These are phyloP conservation scores for Blepharisma japonicum DNA, from an alignment of 73 alveolate genomes.

Conservation along the genomic window DNA sequence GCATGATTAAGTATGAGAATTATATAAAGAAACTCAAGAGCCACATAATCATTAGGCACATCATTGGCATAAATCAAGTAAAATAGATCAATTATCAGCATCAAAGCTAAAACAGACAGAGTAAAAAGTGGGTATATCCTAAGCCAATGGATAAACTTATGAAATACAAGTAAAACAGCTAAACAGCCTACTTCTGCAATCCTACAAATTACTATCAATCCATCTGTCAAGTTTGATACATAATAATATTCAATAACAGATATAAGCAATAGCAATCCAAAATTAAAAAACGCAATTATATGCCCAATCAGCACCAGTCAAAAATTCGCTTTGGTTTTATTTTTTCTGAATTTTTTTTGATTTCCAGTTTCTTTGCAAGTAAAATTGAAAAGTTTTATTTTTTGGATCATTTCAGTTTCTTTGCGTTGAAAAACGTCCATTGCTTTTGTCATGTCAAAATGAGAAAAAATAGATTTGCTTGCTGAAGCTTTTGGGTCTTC, in stretches of 20 bases:
- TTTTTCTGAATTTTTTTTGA: not conserved
- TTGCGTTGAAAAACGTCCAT: not conserved
- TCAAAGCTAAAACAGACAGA: not conserved
- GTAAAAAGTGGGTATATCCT: not conserved
- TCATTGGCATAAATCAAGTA: not conserved
- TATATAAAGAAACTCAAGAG: not conserved
- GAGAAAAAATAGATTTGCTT: no score
- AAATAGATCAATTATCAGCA: slow-evolving; percentile 1
- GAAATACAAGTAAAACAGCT: no score
- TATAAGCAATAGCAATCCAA: not conserved
- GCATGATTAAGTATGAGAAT: slow-evolving; percentile 4
- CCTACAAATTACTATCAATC: no score
- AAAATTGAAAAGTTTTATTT: not conserved
- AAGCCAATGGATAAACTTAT: no score
- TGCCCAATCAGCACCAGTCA: not conserved
- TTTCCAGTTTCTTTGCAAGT: not conserved
- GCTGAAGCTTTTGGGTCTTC: no score
- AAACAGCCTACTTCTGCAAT: no score
- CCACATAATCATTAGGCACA: not conserved
- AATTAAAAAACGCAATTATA: not conserved
- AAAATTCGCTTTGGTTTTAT: not conserved
- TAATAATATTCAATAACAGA: not conserved
- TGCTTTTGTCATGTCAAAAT: not conserved
- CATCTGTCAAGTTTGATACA: no score
- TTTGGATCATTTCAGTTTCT: slow-evolving; percentile 7